Base-by-base conservation (phyloP, 352 stramenopile species). In the Phytophthora aleatoria region DNA sequence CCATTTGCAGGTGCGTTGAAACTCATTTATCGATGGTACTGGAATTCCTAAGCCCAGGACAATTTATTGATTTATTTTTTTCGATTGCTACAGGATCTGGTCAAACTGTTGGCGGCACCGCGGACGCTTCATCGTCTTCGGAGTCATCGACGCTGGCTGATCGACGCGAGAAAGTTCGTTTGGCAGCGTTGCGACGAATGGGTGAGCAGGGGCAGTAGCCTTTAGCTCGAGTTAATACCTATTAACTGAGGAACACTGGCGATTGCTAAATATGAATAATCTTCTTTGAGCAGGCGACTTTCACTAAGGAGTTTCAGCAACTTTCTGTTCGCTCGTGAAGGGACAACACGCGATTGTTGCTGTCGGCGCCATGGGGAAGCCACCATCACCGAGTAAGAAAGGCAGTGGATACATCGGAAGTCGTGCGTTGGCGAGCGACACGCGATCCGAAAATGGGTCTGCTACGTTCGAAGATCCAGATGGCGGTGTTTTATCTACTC, bases 161-260 rank as follows among this genome's bases (percentile, higher is more conserved):
- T 56, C 79, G 82, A 5, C 84, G 84, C 36, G 82, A 90, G 42
- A 90, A 89, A 54, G 73, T 90, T 49, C 84, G 82, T 5, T 57
- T 79, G 60, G 84, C 84, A 33, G 79, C 80, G 33, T 63, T 93
- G 16, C 79, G 85, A 50, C 77, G 84, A 49, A 61, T 89, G 31
- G 71, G 61, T 38, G 57, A 67, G 47, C 44, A 55, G 42, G 61
- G 30, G 43, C 55, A 74, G 61, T 69, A 72, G 57, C 55, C 3
- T 33, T 24, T 43, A 3, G 9, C 16, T 49, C 16, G 24, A 38
- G 15, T 35, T 61, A 28, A 50, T 3, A 47, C n/a, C 20, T 50
- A 30, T 36, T 43, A 35, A 48, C 31, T 16, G 12, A 61, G 31
- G 16, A 28, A 35, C 35, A 10, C 30, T 30, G 15, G 24, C 30